Conservation (phyloP, 176 grass and related monocot species). For the Saccharum officinarum region DNA sequence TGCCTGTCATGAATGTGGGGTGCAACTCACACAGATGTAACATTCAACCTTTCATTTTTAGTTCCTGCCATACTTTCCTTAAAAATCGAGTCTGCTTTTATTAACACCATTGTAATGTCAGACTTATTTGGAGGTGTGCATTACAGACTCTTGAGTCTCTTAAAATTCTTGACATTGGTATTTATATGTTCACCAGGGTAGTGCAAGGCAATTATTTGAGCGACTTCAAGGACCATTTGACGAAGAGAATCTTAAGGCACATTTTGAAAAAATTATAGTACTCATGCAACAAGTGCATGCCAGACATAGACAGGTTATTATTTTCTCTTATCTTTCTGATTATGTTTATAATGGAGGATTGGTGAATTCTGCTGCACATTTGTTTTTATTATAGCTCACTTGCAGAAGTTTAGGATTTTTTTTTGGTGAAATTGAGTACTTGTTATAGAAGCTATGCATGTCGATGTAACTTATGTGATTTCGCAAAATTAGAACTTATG, state of each 20-base stretch:
- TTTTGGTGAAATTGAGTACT: neutral
- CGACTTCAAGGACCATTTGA: constrained; percentile 86
- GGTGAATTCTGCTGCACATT: neutral
- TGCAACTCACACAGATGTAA: constrained; percentile 27
- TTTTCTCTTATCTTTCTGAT: constrained; percentile 20
- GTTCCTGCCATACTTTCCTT: neutral
- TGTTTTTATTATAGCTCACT: constrained; percentile 13
- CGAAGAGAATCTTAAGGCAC: constrained; percentile 83
- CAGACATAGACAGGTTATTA: constrained; percentile 65
- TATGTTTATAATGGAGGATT: neutral
- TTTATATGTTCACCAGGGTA: constrained; percentile 63
- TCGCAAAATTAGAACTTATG: neutral
- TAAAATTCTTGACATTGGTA: constrained; percentile 10
- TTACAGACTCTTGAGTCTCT: neutral
- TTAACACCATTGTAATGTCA: neutral
- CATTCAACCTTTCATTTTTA: constrained; percentile 16
- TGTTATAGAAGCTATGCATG: constrained; percentile 18
- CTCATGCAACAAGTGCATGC: constrained; percentile 67
- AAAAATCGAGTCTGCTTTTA: neutral
- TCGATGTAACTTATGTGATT: neutral
- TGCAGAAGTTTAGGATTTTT: neutral
- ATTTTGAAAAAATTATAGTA: constrained; percentile 90
- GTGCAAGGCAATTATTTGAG: constrained; percentile 83
- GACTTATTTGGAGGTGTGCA: constrained; percentile 10
- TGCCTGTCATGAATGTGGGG: constrained; percentile 7